Base-by-base conservation (phyloP, 2,329 filamentous ascomycete species). In the Aspergillus pseudoglaucus region DNA sequence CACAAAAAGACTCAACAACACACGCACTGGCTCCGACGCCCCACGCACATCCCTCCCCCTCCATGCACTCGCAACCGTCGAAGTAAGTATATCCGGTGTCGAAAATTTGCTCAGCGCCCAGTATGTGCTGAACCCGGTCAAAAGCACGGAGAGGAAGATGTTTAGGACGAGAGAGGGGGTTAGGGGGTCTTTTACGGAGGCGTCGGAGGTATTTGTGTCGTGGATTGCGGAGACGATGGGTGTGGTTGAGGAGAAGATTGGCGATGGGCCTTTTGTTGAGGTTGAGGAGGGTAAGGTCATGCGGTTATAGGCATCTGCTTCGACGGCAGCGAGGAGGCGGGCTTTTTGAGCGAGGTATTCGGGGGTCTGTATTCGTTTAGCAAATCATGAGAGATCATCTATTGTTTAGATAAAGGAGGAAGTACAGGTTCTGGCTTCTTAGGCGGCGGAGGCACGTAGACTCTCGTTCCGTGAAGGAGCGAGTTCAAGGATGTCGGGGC, bases 271-370 rank as follows among this genome's bases (percentile, higher is more conserved):
- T 65, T 45, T 82, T 84, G 15, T 78, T 52, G 73, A 63, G 1
- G 72, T 66, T 1, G 76, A 67, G 2, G 73, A 69, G 1, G 84
- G 81, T 53, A 84, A 83, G 44, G 85, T 71, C 83, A 97, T 89
- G 62, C 84, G 82, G 56, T 88, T 80, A 74, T 97, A 98, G 45
- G 82, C 78, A 52, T 85, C 82, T 55, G 83, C 80, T 73, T 97
- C 90, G 71, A 91, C 86, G 60, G 93, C 84, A 51, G 79, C 82
- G 53, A 89, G 88, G 17, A 98, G 81, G 14, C 85, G 83, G 20
- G 83, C 83, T 89, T 97, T 97, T 1, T 95, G 75, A 6, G 84
- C 85, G 66, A 88, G 87, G 72, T 91, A 97, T 70, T 95, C 86
- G 6, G 83, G 74, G 1, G 85, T 85, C 82, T 94, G 62, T 62